Evolutionary conservation across 1,284 basidiomycete species (phyloP).

Genomic region (Trametes polyzona): DNA sequence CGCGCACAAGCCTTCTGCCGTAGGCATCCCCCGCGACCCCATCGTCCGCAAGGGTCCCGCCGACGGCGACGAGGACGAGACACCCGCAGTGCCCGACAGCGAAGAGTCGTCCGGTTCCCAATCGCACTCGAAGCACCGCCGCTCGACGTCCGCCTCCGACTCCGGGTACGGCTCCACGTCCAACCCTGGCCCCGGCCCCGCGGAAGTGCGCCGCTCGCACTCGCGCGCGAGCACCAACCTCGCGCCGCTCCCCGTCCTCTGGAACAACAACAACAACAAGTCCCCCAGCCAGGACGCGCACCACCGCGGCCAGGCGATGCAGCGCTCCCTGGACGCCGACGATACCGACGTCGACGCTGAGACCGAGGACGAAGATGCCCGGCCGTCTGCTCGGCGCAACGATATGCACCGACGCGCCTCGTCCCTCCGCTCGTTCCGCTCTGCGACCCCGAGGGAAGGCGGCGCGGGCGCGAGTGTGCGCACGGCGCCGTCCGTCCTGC

Average conservation of each 20-base stretch:
- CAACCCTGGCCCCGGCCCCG: background rate
- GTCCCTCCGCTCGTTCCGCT: constrained; percentile 34
- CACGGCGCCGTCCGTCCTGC: constrained; percentile 36
- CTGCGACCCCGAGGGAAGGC: constrained; percentile 2
- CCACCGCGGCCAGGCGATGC: constrained; percentile 5
- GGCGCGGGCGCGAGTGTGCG: constrained; percentile 26
- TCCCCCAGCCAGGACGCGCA: constrained; percentile 9
- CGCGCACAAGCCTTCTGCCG: constrained; percentile 6
- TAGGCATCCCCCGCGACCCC: constrained; percentile 9
- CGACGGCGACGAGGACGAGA: constrained; percentile 11
- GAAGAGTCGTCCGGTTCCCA: background rate
- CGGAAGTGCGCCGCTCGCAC: constrained; percentile 8
- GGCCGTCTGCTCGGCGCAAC: background rate
- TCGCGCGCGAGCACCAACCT: constrained; percentile 21
- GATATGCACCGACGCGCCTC: constrained; percentile 24
- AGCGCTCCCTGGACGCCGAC: constrained; percentile 8
- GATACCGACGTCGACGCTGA: background rate
- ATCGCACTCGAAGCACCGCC: constrained; percentile 6
- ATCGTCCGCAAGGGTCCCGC: constrained; percentile 8
- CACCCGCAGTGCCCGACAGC: background rate
- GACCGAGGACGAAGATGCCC: background rate
- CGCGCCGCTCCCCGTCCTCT: constrained; percentile 34
- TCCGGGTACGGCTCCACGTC: constrained; percentile 33
- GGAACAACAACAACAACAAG: constrained; percentile 20
- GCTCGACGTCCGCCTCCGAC: constrained; percentile 25